Conservation (phyloP, 2,329 filamentous ascomycete species). For the Pseudogymnoascus sp. region DNA sequence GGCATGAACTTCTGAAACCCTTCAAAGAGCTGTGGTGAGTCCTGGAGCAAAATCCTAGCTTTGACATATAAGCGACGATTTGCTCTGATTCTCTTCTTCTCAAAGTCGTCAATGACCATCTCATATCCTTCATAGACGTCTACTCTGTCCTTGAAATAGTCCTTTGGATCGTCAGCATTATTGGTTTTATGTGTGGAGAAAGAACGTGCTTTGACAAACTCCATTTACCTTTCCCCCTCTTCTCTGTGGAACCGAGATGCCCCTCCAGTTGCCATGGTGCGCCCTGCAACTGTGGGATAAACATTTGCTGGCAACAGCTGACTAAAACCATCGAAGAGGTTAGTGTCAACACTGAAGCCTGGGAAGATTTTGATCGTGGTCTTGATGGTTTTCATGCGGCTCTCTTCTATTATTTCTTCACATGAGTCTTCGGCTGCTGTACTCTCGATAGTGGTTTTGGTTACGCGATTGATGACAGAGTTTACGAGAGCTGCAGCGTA, state of each 20-base stretch:
- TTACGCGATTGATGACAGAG: background rate
- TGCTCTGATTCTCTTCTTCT: background rate
- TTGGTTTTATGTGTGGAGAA: background rate
- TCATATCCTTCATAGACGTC: background rate
- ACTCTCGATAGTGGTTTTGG: background rate
- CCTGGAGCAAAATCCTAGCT: background rate
- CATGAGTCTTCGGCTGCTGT: background rate
- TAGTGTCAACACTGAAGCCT: background rate
- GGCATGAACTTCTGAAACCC: background rate
- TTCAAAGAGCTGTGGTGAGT: background rate
- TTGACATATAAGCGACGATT: background rate
- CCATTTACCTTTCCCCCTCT: background rate
- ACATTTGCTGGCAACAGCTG: background rate
- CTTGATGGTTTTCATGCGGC: background rate
- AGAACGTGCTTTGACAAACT: background rate
- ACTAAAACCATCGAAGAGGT: background rate
- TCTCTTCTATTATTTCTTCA: background rate
- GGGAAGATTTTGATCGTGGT: background rate
- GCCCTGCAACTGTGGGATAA: background rate
- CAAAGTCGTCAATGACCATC: background rate
- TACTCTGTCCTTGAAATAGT: background rate
- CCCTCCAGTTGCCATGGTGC: background rate
- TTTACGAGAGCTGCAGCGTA: constrained; percentile 2
- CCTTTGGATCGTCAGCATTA: background rate
- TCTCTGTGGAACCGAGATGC: background rate